Evolutionary conservation across 805 yeast species (phyloP).

Genomic region (Torulaspora quercuum): DNA sequence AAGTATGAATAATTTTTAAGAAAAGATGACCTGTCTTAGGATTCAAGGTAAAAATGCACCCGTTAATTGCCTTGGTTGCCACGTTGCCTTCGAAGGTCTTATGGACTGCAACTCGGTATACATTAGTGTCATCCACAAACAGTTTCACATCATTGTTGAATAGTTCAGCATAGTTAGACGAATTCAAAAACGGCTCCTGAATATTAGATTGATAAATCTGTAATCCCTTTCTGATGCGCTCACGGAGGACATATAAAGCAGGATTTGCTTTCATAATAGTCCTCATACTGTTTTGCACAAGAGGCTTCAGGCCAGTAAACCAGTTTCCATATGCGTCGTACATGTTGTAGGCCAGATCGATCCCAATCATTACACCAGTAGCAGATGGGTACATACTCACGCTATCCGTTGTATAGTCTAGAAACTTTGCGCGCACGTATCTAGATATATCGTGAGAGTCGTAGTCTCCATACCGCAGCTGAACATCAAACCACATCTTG

Average conservation of each 20-base stretch:
- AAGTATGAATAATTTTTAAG: conserved; percentile 84
- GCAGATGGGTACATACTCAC: conserved; percentile 86
- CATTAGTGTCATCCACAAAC: conserved; percentile 91
- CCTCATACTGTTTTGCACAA: conserved; percentile 86
- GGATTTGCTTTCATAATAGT: conserved; percentile 95
- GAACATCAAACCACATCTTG: conserved; percentile 94
- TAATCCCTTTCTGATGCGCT: conserved; percentile 88
- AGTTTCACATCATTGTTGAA: conserved; percentile 80
- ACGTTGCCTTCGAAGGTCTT: conserved; percentile 89
- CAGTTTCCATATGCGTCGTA: conserved; percentile 96
- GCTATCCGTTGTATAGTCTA: conserved; percentile 89
- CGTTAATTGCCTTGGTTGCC: conserved; percentile 89
- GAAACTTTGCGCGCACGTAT: conserved; percentile 85
- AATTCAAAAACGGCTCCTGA: conserved; percentile 84
- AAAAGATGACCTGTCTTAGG: conserved; percentile 90
- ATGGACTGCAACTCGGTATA: conserved; percentile 88
- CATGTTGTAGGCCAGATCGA: conserved; percentile 93
- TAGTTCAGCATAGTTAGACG: conserved; percentile 85
- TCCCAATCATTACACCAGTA: conserved; percentile 84
- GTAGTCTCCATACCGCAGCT: conserved; percentile 92
- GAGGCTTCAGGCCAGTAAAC: conserved; percentile 91
- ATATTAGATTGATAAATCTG: conserved; percentile 93
- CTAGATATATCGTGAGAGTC: conserved; percentile 96
- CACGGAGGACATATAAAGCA: conserved; percentile 84
- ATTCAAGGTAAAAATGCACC: conserved; percentile 84